Evolutionary conservation across 2,329 filamentous ascomycete genomes (phyloP).

Genomic region (Colletotrichum plurivorum): DNA sequence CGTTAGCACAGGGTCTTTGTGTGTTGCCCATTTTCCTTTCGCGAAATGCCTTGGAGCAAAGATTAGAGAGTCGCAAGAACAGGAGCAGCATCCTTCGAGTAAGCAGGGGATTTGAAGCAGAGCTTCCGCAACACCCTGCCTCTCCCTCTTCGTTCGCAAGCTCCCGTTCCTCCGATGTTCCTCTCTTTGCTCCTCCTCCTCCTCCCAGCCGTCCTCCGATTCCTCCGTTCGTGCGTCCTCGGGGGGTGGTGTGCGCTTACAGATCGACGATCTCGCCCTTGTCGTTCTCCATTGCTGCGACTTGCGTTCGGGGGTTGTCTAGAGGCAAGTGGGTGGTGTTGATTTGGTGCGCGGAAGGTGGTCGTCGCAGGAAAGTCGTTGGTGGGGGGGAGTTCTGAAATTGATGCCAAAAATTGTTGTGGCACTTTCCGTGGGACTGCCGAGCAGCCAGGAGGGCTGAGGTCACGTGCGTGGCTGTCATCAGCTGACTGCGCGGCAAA

Average conservation of each 20-base stretch:
- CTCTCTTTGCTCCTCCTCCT: neutral
- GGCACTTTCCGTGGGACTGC: constrained; percentile 43
- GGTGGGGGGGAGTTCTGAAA: constrained; percentile 26
- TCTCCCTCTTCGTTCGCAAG: neutral
- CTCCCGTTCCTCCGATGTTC: neutral
- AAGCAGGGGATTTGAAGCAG: constrained; percentile 14
- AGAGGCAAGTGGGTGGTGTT: constrained; percentile 47
- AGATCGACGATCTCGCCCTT: constrained; percentile 99
- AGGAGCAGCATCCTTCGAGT: too few relatives aligned
- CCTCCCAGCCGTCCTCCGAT: neutral
- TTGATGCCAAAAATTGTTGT: constrained; percentile 46
- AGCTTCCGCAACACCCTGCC: neutral
- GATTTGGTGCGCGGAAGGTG: constrained; percentile 39
- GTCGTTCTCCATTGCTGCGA: constrained; percentile 98
- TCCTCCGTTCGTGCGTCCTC: constrained; percentile 16
- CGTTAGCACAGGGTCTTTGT: constrained; percentile 45
- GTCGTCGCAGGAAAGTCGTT: constrained; percentile 36
- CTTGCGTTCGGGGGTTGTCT: constrained; percentile 52
- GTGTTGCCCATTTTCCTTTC: too few relatives aligned
- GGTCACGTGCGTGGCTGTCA: constrained; percentile 47
- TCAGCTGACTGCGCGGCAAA: constrained; percentile 54
- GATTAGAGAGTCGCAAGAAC: too few relatives aligned
- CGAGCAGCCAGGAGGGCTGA: constrained; percentile 48
- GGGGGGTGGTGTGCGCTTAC: constrained; percentile 68
- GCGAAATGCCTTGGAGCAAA: too few relatives aligned